Conservation (phyloP, 495 filamentous ascomycete species). For the Parathielavia hyrcaniae region DNA sequence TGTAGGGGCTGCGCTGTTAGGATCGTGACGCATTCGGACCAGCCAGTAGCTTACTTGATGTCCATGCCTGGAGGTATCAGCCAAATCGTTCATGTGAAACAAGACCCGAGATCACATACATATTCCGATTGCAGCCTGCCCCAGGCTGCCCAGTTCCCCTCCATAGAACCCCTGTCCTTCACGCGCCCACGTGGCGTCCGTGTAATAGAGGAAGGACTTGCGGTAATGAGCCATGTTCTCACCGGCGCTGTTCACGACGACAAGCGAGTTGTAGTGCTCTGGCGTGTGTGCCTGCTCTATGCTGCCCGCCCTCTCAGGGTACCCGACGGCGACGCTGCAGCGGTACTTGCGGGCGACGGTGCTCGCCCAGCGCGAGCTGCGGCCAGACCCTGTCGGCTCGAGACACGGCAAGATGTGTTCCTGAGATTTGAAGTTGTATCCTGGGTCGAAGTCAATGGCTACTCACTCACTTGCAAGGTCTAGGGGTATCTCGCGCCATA, state of each 20-base stretch:
- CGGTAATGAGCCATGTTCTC: slow-evolving; percentile 75
- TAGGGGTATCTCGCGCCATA: slow-evolving; percentile 33
- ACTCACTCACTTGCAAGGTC: not conserved
- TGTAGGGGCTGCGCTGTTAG: slow-evolving; percentile 29
- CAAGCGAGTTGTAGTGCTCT: slow-evolving; percentile 73
- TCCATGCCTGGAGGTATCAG: slow-evolving; percentile 50
- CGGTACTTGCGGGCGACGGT: slow-evolving; percentile 61
- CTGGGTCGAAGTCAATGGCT: slow-evolving; percentile 30
- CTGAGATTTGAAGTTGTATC: slow-evolving; percentile 84
- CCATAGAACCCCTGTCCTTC: slow-evolving; percentile 65
- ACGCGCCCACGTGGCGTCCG: slow-evolving; percentile 83
- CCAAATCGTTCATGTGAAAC: not conserved
- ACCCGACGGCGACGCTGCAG: slow-evolving; percentile 83
- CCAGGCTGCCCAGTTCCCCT: slow-evolving; percentile 46
- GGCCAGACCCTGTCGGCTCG: slow-evolving; percentile 69
- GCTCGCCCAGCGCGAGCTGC: slow-evolving; percentile 73
- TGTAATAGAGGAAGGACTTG: slow-evolving; percentile 84
- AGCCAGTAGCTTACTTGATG: slow-evolving; percentile 49
- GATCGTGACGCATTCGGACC: not conserved
- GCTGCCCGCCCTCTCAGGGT: slow-evolving; percentile 62
- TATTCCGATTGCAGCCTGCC: slow-evolving; percentile 74
- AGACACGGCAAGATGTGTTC: slow-evolving; percentile 71
- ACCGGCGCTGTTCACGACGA: slow-evolving; percentile 69
- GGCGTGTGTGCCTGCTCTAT: slow-evolving; percentile 34
- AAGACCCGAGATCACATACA: slow-evolving; percentile 56